Evolutionary conservation across 2,329 filamentous ascomycete species (phyloP), one percentile per base, ranked within the genome.

Genomic region (Aspergillus japonicus): DNA sequence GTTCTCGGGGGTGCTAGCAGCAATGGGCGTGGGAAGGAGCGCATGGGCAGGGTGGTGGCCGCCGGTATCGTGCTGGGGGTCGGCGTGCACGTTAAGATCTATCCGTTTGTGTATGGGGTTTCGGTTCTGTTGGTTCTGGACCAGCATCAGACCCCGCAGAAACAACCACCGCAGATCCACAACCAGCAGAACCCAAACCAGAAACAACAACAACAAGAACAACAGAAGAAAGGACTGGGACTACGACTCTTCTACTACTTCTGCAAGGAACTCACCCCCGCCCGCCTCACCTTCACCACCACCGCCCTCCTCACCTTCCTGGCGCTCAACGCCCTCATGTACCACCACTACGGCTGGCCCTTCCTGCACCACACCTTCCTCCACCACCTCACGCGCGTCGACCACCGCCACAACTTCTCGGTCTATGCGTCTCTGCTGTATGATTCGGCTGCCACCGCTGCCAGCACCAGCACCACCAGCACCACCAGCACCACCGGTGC

Each of bases 391-490:
- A 92, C 89, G 4, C 89, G 95, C 61, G 89, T 96, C 74, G 95
- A 99, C 74, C 95, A 99, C 77, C 89, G 95, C 14, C 95, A 99
- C 80, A 99, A 99, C 79, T 99, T 99, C 79, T 97, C 93, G 10
- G 91, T 92, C 1, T 99, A 98, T 82, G 97, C 96, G 75, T 90
- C 88, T 0, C 83, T 97, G 7, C 84, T 99, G 2, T 96, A 99
- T 74, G 84, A 96, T 47, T 88, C 88, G 53, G 96, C 35, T 2
- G 11, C 14, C 14, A 12, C 35, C 10, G 35, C 21, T 21, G 21
- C 21, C 21, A 21, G 21, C 21, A 21, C 21, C 21, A 21, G 21
- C 21, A 21, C 21, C 21, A 21, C 21, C 21, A 21, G 21, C 21
- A 21, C 21, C 21, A 21, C 21, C 21, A 21, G 35, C 11, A 39